These are phyloP conservation scores for Xerocomellus amylosporus DNA, from an alignment of 768 basidiomycete species.

Conservation along the genomic window DNA sequence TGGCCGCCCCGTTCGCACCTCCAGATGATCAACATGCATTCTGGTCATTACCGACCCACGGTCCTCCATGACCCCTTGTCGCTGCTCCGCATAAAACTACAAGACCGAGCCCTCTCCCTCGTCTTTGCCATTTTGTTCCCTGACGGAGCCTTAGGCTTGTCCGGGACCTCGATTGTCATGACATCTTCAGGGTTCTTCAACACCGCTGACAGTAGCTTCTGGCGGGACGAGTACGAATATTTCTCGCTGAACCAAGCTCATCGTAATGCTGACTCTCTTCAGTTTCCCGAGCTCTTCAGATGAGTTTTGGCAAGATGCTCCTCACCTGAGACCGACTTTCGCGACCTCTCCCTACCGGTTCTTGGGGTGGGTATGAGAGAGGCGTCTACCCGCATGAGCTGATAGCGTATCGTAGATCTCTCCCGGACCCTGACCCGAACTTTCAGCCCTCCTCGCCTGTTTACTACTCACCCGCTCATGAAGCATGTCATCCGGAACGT, in stretches of 20 bases:
- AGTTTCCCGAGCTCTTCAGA: not conserved
- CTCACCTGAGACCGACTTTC: not conserved
- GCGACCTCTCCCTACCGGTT: not conserved
- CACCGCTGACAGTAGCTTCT: no score
- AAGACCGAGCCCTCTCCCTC: no score
- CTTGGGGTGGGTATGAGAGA: not conserved
- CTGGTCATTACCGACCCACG: no score
- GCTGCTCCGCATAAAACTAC: not conserved
- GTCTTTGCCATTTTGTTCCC: rapidly evolving
- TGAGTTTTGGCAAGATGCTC: no score
- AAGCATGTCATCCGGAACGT: not conserved
- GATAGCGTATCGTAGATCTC: not conserved
- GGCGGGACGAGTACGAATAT: not conserved
- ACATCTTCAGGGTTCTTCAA: not conserved
- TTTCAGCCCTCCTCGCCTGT: not conserved
- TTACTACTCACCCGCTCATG: not conserved
- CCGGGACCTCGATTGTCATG: not conserved
- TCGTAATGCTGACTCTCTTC: not conserved
- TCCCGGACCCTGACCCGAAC: not conserved
- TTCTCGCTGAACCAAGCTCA: not conserved
- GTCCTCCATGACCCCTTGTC: no score
- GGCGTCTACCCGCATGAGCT: not conserved
- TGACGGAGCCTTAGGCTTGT: not conserved
- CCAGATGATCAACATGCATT: no score
- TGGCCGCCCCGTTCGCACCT: no score